phyloP scores from a whole-genome alignment of 352 stramenopile genomes.

The Globisporangium uncinulatum region DNA sequence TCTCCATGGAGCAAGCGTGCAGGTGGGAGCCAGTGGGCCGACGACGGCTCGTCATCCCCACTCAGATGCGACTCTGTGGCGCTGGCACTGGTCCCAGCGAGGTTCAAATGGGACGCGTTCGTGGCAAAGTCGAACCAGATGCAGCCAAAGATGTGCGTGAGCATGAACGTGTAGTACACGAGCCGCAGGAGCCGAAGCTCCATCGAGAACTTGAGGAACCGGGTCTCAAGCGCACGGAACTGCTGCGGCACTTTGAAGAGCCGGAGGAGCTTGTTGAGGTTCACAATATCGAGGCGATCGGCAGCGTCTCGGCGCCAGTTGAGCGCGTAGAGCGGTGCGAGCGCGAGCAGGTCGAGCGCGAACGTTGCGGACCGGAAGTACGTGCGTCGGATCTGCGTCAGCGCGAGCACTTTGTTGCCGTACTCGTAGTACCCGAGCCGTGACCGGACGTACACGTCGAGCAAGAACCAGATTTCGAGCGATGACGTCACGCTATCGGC shows the following conservation, averaged over 20 bases:
- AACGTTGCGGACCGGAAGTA: constrained; percentile 40
- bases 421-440: constrained; percentile 38
- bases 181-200: constrained; percentile 47
- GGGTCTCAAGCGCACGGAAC: constrained; percentile 33
- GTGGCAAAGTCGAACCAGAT: constrained; percentile 51
- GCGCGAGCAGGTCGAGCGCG: constrained; percentile 29
- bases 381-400: constrained; percentile 19
- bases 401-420: constrained; percentile 50
- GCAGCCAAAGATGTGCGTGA: constrained; percentile 44
- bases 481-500: constrained; percentile 22
- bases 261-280: constrained; percentile 48
- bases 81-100: constrained; percentile 7
- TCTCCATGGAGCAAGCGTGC: constrained; percentile 17
- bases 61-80: constrained; percentile 3
- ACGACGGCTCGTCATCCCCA: constrained; percentile 24
- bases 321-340: constrained; percentile 30
- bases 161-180: constrained; percentile 46
- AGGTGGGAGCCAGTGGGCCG: constrained; percentile 31
- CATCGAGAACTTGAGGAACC: constrained; percentile 34
- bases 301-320: constrained; percentile 22
- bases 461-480: constrained; percentile 34
- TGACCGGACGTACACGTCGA: constrained; percentile 37
- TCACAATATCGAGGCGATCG: constrained; percentile 28
- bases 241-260: constrained; percentile 41
- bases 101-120: constrained; percentile 23